A percentile compares a stretch with the other conserved stretches of the same genome.
These are phyloP conservation scores for Talaromyces funiculosus DNA, from an alignment of 2,329 filamentous ascomycete genomes.

Conservation along the genomic window DNA sequence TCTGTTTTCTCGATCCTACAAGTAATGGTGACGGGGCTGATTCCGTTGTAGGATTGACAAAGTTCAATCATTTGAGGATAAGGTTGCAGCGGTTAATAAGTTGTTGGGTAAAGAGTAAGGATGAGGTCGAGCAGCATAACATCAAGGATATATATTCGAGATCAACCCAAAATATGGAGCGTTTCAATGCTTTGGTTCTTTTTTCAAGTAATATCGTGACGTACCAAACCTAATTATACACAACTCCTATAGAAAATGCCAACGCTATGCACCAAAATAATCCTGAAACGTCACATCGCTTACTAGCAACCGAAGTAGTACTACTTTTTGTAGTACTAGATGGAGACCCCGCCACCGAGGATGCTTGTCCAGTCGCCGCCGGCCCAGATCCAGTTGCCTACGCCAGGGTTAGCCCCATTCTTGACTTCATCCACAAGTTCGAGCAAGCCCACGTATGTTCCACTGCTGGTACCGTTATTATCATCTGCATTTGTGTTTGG, in stretches of 20 bases:
- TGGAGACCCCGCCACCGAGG: constrained; percentile 35
- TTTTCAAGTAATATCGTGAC: background rate
- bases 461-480: constrained; percentile 25
- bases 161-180: background rate
- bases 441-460: constrained; percentile 34
- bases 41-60: constrained; percentile 66
- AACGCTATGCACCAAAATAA: constrained; percentile 8
- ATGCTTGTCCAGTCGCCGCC: constrained; percentile 38
- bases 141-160: too few species aligned
- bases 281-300: background rate
- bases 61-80: constrained; percentile 72
- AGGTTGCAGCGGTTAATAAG: constrained; percentile 59
- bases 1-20: background rate
- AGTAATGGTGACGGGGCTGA: background rate
- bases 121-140: too few species aligned
- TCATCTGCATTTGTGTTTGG: constrained; percentile 23
- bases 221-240: too few species aligned
- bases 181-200: background rate
- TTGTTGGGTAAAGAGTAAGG: constrained; percentile 38
- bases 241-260: background rate
- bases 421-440: constrained; percentile 34
- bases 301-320: background rate
- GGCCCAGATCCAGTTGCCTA: constrained; percentile 42
- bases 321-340: constrained; percentile 17
- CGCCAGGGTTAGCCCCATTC: constrained; percentile 31